Base-by-base conservation (phyloP, 169 alveolate genomes). In the Plasmodium vivax region DNA sequence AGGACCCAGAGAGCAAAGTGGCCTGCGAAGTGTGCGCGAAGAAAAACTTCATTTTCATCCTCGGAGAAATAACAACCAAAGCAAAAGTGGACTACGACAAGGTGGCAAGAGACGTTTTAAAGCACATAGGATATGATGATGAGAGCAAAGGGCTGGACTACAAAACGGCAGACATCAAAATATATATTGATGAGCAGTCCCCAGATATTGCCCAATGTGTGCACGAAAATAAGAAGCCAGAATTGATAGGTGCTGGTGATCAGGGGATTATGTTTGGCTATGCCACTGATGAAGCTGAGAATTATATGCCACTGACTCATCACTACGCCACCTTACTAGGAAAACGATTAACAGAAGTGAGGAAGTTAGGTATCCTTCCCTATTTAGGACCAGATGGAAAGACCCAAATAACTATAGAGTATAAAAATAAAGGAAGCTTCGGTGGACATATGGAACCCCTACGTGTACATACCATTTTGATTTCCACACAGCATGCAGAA, bases 191-290 rank as follows among this genome's bases (percentile, higher is more conserved):
- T 85, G 97, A 97, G 82, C 99, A 99, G 96, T 96, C 99, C 90
- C 98, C 98, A 12, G 99, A 99, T 92, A 99, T 99, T 43, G 99
- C 99, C 2, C 97, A 97, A 72, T 99, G 99, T 75, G 99, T 99
- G 27, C 99, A 99, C 93, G 98, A 95, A 58, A 97, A 98, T 83
- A 99, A 98, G 91, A 95, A 94, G 8, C 98, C 96, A 16, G 99
- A 82, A 82, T 85, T 73, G 38, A 38, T 68, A 36, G 80, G 85
- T n/a, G 90, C 92, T 43, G 99, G 99, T 14, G 99, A 99, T 85
- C 99, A 99, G 97, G 99, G 99, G 43, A 98, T 98, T 91, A 99
- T 99, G 99, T 99, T 99, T 95, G 99, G 99, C 16, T 99, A 99
- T 96, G 99, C 99, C 71, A 97, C 99, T 58, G 99, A 98, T 96